Base-by-base conservation (phyloP, 306 rosid genomes). In the Dryas alaskensis region DNA sequence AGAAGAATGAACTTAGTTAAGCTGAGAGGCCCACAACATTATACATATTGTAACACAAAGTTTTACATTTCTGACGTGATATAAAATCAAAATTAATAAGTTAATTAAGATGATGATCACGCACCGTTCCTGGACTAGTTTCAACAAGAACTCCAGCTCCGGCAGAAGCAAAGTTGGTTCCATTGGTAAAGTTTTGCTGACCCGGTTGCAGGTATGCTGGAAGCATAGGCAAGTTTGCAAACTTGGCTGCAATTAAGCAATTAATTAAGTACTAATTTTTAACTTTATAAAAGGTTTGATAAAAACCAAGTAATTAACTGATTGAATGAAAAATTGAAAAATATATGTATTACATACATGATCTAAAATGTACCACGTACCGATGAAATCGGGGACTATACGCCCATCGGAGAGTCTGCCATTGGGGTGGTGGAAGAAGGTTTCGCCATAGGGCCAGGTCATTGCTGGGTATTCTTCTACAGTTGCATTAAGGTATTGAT, bases 111-210 rank as follows among this genome's bases (percentile, higher is more conserved):
- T 31, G 37, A 31, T 31, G 37, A 31, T 31, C 37, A 31, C 37
- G 10, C 16, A 65, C 53, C 37, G 70, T 45, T 45, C 53, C 53
- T 49, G 50, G 70, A 5, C 19, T 37, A 65, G 70, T 65, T 65
- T 65, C 70, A 19, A 16, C 52, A 19, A 65, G 40, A 45, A 65
- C 92, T 51, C 97, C 97, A 52, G 90, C 92, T 51, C 89, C 92
- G 1, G 66, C 86, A 37, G 94, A 88, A 17, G 97, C 90, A 77
- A 91, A 88, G 81, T 91, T 91, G 39, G 77, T 75, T 1, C 94
- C 97, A 62, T 82, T 48, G 0, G 66, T 43, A 46, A 78, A 91
- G 0, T 5, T 31, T 25, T 73, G 70, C 64, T 57, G 10, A 46
- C 81, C 84, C 12, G 89, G 90, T 66, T 85, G 53, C 70, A 65